Evolutionary conservation across 371 early-diverging fungal species (phyloP).

Genomic region (Rhizomucor pusillus): DNA sequence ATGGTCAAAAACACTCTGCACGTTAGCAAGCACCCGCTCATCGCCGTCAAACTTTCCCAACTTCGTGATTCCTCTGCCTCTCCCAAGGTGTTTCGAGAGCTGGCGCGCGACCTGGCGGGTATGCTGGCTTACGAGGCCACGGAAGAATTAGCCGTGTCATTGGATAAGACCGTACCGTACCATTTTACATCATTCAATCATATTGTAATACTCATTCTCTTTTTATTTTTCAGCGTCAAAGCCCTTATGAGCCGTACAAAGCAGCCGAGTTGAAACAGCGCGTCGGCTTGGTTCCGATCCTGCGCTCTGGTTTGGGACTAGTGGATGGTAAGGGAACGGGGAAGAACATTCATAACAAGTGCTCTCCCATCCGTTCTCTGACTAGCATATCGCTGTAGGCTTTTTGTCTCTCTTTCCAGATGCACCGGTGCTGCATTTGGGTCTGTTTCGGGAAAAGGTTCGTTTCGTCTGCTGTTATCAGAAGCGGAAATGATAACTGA

Average conservation of each 20-base stretch:
- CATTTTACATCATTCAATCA: background rate
- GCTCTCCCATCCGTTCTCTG: too few species aligned
- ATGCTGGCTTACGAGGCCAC: slow-evolving; percentile 76
- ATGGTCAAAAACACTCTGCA: slow-evolving; percentile 14
- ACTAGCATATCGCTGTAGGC: too few species aligned
- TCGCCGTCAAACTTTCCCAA: slow-evolving; percentile 67
- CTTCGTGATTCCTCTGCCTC: slow-evolving; percentile 59
- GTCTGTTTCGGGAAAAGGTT: slow-evolving; percentile 83
- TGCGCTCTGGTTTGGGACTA: slow-evolving; percentile 78
- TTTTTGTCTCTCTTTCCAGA: slow-evolving; percentile 70
- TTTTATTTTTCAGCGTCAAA: slow-evolving; percentile 24
- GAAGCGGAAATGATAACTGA: background rate
- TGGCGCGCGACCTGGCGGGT: slow-evolving; percentile 58
- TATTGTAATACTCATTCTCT: too few species aligned
- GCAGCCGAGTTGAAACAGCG: slow-evolving; percentile 48
- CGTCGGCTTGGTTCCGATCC: slow-evolving; percentile 78
- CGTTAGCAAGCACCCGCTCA: slow-evolving; percentile 65
- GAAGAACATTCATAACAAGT: background rate
- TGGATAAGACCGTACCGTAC: slow-evolving; percentile 35
- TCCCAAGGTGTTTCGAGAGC: slow-evolving; percentile 67
- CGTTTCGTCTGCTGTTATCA: background rate
- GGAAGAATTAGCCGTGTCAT: slow-evolving; percentile 38
- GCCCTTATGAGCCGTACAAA: slow-evolving; percentile 51
- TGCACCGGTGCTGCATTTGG: slow-evolving; percentile 77
- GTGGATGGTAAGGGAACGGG: slow-evolving; percentile 55